Evolutionary conservation across 164 flowering plant species (phyloP).

Genomic region (Umbilicus rupestris): DNA sequence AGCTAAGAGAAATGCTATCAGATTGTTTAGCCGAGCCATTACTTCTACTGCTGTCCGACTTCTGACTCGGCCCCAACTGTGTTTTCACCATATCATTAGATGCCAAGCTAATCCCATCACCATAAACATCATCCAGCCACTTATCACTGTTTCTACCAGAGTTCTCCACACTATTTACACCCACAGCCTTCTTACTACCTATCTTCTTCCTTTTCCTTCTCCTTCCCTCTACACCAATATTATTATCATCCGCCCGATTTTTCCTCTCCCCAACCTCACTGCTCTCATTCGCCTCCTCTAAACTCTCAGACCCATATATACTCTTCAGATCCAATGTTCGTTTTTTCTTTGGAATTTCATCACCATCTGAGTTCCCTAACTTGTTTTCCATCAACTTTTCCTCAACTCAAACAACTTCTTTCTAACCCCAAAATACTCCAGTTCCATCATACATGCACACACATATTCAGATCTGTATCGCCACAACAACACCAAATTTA

Average conservation of each 20-base stretch:
- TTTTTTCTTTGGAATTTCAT: slow-evolving; percentile 36
- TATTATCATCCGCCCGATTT: background rate
- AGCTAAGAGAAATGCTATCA: slow-evolving; percentile 22
- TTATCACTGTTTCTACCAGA: slow-evolving; percentile 23
- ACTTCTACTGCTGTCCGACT: slow-evolving; percentile 15
- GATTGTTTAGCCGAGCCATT: slow-evolving; percentile 10
- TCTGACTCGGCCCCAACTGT: slow-evolving; percentile 16
- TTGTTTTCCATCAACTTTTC: slow-evolving; percentile 66
- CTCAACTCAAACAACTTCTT: slow-evolving; percentile 40
- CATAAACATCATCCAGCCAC: slow-evolving; percentile 25
- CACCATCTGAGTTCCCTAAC: slow-evolving; percentile 31
- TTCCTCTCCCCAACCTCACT: background rate
- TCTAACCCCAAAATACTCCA: slow-evolving; percentile 9
- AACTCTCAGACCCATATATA: slow-evolving; percentile 26
- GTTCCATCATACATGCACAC: slow-evolving; percentile 15
- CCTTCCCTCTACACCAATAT: background rate
- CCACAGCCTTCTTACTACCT: background rate
- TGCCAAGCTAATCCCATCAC: slow-evolving; percentile 15
- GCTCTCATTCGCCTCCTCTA: background rate
- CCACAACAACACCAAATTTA: slow-evolving; percentile 5
- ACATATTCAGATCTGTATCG: slow-evolving; percentile 2
- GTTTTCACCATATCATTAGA: slow-evolving; percentile 13
- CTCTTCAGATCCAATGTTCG: slow-evolving; percentile 62
- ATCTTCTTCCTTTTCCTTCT: background rate
- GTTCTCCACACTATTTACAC: slow-evolving; percentile 31